Conservation (phyloP, 139 green algal genomes). For the Closterium sp. region DNA sequence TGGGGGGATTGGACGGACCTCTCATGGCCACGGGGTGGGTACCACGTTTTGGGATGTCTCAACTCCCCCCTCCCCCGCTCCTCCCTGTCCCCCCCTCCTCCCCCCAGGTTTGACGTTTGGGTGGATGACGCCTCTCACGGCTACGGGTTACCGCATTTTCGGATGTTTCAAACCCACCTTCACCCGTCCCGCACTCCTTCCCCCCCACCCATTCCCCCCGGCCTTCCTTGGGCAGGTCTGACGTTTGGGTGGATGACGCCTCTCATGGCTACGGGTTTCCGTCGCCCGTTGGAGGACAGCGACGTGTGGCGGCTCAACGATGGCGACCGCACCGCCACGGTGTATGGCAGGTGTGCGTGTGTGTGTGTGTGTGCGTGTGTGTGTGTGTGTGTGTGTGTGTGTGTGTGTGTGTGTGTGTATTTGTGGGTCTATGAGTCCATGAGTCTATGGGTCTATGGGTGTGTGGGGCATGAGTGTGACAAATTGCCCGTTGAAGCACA, state of each 20-base stretch:
- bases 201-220: not conserved
- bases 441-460: not conserved
- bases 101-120: too few species aligned
- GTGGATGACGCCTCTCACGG: too few species aligned
- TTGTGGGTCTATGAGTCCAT: not conserved
- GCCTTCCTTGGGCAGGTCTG: not conserved
- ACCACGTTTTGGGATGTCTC: too few species aligned
- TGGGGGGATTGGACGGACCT: too few species aligned
- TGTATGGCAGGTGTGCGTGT: conserved; percentile 12
- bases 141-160: too few species aligned
- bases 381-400: not conserved
- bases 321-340: conserved; percentile 19
- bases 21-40: too few species aligned
- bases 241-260: not conserved
- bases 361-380: too few species aligned
- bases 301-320: conserved; percentile 45
- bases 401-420: not conserved
- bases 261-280: not conserved
- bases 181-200: not conserved
- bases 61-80: not conserved
- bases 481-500: not conserved
- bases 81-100: not conserved
- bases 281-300: conserved; percentile 1
- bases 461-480: too few species aligned
- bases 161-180: too few species aligned